Conservation (phyloP, 1,284 basidiomycete genomes). For the Pulchroboletus neoregius region DNA sequence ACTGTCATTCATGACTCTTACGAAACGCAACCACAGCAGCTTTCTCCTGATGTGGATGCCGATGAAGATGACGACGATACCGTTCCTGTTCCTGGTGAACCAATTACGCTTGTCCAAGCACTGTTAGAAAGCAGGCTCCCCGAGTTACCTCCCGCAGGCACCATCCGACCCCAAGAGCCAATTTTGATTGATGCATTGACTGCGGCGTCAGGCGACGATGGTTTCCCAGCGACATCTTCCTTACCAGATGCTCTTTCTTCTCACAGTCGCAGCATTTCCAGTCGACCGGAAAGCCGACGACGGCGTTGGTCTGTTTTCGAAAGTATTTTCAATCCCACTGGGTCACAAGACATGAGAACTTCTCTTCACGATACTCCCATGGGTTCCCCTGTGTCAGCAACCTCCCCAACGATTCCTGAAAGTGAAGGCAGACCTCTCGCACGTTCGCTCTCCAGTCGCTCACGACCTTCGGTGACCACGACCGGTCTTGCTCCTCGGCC, state of each 20-base stretch:
- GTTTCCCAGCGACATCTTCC: conserved; percentile 44
- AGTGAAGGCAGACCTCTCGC: conserved; percentile 19
- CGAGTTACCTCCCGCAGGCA: conserved; percentile 66
- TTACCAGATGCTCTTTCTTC: conserved; percentile 45
- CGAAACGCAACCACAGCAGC: conserved; percentile 16
- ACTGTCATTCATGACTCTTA: conserved; percentile 12
- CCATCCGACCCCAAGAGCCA: conserved; percentile 58
- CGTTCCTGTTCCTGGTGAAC: conserved; percentile 38
- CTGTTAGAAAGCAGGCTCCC: conserved; percentile 74
- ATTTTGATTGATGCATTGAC: conserved; percentile 52
- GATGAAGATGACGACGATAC: conserved; percentile 66
- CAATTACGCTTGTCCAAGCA: conserved; percentile 67
- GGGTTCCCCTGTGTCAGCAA: conserved; percentile 16
- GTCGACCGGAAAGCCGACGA: conserved; percentile 26
- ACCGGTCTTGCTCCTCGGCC: conserved; percentile 17
- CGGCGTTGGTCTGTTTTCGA: conserved; percentile 47
- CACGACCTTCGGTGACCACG: conserved; percentile 12
- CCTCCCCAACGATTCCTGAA: conserved; percentile 15
- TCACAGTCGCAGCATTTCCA: conserved; percentile 29
- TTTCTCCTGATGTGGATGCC: conserved; percentile 42
- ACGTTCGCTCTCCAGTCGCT: conserved; percentile 27
- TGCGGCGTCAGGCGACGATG: conserved; percentile 38
- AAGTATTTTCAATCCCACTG: conserved; percentile 36
- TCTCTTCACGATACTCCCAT: conserved; percentile 20
- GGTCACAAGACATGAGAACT: conserved; percentile 27